Evolutionary conservation across 768 basidiomycete genomes (phyloP).

Genomic region (Pholiota molesta): DNA sequence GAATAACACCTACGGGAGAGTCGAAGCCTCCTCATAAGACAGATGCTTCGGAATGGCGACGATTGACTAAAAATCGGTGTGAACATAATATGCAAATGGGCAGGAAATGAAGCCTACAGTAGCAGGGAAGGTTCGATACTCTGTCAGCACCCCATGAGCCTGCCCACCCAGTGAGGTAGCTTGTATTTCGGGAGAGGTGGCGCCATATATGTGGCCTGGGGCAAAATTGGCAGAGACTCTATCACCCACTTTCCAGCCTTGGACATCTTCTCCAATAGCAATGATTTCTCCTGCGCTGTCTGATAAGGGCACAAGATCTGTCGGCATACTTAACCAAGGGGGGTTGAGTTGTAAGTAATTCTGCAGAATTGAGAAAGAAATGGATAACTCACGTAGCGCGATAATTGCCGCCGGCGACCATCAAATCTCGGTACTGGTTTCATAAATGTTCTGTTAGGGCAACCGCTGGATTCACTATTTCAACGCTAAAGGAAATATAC

Average conservation of each 20-base stretch:
- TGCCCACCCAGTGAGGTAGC: conserved; percentile 46
- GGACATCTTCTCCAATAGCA: conserved; percentile 45
- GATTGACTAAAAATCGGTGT: conserved; percentile 38
- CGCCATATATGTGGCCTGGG: conserved; percentile 49
- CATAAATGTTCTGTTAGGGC: background rate
- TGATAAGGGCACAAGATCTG: conserved; percentile 41
- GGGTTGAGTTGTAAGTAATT: too few species aligned
- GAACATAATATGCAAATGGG: background rate
- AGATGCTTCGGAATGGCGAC: conserved; percentile 59
- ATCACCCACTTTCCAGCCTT: conserved; percentile 55
- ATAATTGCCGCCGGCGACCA: conserved; percentile 45
- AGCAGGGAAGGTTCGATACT: conserved; percentile 49
- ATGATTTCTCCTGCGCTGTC: conserved; percentile 65
- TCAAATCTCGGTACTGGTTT: conserved; percentile 51
- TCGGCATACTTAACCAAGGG: conserved; percentile 5
- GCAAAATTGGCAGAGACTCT: conserved; percentile 60
- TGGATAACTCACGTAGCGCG: conserved; percentile 27
- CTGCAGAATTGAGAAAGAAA: background rate
- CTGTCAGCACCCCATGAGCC: conserved; percentile 54
- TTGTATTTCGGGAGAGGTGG: conserved; percentile 34
- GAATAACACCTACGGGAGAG: conserved; percentile 50
- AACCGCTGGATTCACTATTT: too few species aligned
- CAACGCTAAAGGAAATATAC: conserved; percentile 20
- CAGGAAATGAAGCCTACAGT: conserved; percentile 18
- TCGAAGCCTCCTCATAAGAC: conserved; percentile 65